These are phyloP conservation scores for Candida tropicalis DNA, from an alignment of 1,139 yeast genomes.

Conservation along the genomic window DNA sequence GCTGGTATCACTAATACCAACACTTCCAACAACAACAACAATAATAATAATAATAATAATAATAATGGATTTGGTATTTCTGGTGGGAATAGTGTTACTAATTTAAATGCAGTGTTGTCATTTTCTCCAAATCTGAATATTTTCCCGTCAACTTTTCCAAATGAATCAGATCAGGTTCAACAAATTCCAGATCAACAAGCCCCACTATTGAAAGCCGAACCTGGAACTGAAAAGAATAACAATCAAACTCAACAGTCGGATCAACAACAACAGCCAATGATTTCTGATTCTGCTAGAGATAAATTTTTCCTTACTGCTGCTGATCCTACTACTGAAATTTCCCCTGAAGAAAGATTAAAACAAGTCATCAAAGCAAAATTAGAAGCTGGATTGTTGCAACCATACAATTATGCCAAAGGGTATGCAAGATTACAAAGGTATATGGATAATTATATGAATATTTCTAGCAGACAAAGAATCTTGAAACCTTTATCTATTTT, in stretches of 20 bases:
- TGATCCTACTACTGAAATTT: slow-evolving; percentile 91
- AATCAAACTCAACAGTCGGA: slow-evolving; percentile 11
- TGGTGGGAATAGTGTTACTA: slow-evolving; percentile 22
- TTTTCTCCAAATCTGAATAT: slow-evolving; percentile 33
- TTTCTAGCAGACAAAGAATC: slow-evolving; percentile 82
- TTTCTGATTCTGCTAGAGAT: slow-evolving; percentile 83
- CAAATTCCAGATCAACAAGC: slow-evolving; percentile 14
- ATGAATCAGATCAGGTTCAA: slow-evolving; percentile 16
- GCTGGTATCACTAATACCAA: no score
- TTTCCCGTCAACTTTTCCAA: slow-evolving; percentile 23
- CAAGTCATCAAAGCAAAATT: slow-evolving; percentile 95
- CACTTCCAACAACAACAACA: slow-evolving; percentile 7
- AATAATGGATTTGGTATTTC: slow-evolving; percentile 12
- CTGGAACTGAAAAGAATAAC: slow-evolving; percentile 9
- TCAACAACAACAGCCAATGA: slow-evolving; percentile 37
- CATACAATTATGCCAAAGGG: slow-evolving; percentile 93
- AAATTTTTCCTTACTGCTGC: slow-evolving; percentile 96
- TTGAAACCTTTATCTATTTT: slow-evolving; percentile 83
- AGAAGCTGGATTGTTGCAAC: slow-evolving; percentile 91
- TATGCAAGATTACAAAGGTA: slow-evolving; percentile 87
- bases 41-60: slow-evolving; percentile 2
- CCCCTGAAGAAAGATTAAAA: slow-evolving; percentile 91
- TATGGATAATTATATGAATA: slow-evolving; percentile 93
- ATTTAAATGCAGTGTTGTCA: slow-evolving; percentile 28
- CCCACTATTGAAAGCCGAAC: slow-evolving; percentile 2